Conservation (phyloP, 2,329 filamentous ascomycete species). For the Xylariales sp. region DNA sequence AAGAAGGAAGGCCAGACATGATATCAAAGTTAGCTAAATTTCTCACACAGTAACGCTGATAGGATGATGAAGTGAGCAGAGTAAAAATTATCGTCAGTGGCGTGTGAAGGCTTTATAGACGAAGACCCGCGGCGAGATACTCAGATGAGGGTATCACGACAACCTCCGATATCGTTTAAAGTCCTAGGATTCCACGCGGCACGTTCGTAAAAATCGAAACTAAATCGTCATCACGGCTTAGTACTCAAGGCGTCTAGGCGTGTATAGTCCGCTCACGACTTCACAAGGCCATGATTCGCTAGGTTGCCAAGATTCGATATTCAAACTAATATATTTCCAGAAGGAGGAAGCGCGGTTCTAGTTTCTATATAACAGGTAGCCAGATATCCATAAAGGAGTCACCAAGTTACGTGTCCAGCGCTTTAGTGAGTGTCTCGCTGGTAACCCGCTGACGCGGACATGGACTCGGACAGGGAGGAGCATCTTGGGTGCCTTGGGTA, state of each 20-base stretch:
- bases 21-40: conserved; percentile 8
- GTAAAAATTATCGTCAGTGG: not conserved
- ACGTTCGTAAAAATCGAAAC: not conserved
- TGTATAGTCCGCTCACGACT: not conserved
- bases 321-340: conserved; percentile 3
- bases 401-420: conserved; percentile 20
- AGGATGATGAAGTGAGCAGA: not conserved
- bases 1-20: conserved; percentile 36
- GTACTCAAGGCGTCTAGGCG: not conserved
- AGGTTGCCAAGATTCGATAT: conserved; percentile 8
- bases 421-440: conserved; percentile 2
- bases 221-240: conserved; percentile 21
- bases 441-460: conserved; percentile 30
- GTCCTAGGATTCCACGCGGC: conserved; percentile 26
- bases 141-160: conserved; percentile 22
- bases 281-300: conserved; percentile 6
- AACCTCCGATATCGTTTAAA: conserved; percentile 27
- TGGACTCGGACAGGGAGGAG: conserved; percentile 17
- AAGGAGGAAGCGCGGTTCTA: conserved; percentile 13
- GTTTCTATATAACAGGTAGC: conserved; percentile 10
- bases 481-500: conserved; percentile 7
- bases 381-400: conserved; percentile 7
- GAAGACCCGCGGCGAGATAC: not conserved
- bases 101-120: conserved; percentile 27
- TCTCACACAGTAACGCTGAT: conserved; percentile 1